These are phyloP conservation scores for Chaetomiaceae sp. DNA, from an alignment of 2,329 filamentous ascomycete species.

Conservation along the genomic window DNA sequence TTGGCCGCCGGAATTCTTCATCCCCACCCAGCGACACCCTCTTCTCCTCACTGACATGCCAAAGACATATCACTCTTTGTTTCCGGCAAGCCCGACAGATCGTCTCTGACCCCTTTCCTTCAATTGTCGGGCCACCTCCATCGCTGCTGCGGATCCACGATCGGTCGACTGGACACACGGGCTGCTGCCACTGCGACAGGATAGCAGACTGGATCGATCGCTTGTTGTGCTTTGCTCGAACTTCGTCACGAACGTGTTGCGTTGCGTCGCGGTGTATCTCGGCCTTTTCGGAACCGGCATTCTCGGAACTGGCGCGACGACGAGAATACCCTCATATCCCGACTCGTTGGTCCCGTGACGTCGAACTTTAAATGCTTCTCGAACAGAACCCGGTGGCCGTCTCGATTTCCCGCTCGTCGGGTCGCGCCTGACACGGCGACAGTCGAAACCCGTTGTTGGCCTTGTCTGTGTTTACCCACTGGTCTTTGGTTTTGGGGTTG, in stretches of 20 bases:
- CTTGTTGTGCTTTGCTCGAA: background rate
- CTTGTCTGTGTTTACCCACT: background rate
- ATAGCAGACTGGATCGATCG: too few species aligned
- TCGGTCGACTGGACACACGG: too few species aligned
- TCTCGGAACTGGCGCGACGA: background rate
- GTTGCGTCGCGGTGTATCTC: background rate
- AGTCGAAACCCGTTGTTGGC: conserved; percentile 15
- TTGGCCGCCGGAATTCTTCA: conserved; percentile 18
- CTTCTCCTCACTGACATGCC: conserved; percentile 7
- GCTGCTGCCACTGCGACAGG: too few species aligned
- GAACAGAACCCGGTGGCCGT: conserved; percentile 16
- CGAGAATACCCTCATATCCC: background rate
- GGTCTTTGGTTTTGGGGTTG: background rate
- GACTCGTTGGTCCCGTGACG: background rate
- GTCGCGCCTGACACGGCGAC: conserved; percentile 26
- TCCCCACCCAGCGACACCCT: background rate
- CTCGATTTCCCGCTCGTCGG: conserved; percentile 24
- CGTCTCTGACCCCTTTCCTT: background rate
- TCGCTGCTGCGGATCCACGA: background rate
- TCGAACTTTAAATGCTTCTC: conserved; percentile 10
- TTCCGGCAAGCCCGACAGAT: background rate
- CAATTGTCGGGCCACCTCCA: conserved; percentile 4
- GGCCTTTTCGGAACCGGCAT: background rate
- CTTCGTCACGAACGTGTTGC: background rate
- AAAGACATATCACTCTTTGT: conserved; percentile 5